Evolutionary conservation across 1,284 basidiomycete species (phyloP), one percentile per base, ranked within the genome.

Genomic region (Ustilago trichophora): DNA sequence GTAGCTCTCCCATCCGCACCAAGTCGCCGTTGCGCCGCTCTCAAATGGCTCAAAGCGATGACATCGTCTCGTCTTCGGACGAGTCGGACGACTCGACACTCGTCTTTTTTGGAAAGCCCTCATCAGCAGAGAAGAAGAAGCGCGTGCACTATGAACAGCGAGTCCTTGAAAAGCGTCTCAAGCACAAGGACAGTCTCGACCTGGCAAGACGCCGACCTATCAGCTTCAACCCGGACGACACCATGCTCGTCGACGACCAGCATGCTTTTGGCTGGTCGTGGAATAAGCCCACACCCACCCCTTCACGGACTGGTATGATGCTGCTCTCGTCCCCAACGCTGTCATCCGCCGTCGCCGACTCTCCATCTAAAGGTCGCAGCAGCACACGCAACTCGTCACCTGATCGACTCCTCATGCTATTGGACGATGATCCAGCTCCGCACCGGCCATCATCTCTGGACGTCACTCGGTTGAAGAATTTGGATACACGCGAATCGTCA

Each of bases 81-180:
- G 65, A 62, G 33, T 62, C 65, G 6, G 67, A 70, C 29, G 67
- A 53, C 16, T 65, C 62, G 11, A 38, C 34, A 7, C 45, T 67
- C 13, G 70, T 72, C 45, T 72, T 68, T 47, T 72, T 72, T 19
- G 70, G 70, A 11, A 56, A 54, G 34, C 70, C 70, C 1, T 65
- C 70, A 1, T 64, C 59, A 15, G 62, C 60, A 2, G 70, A 72
- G 35, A 55, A 62, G 43, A 64, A 70, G 47, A 64, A 58, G 49
- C 56, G 70, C 18, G 15, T 62, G n/a, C 56, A 66, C 26, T 72
- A 72, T 32, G 70, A 72, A 35, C 53, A 63, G 32, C 49, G 52
- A 11, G 51, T 72, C 3, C 47, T 69, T 11, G 54, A 69, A 21
- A 65, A 63, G 29, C 57, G 63, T 19, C 58, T 72, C 32, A 52